These are phyloP conservation scores for Inonotus hispidus DNA, from an alignment of 1,284 basidiomycete species.

Conservation along the genomic window DNA sequence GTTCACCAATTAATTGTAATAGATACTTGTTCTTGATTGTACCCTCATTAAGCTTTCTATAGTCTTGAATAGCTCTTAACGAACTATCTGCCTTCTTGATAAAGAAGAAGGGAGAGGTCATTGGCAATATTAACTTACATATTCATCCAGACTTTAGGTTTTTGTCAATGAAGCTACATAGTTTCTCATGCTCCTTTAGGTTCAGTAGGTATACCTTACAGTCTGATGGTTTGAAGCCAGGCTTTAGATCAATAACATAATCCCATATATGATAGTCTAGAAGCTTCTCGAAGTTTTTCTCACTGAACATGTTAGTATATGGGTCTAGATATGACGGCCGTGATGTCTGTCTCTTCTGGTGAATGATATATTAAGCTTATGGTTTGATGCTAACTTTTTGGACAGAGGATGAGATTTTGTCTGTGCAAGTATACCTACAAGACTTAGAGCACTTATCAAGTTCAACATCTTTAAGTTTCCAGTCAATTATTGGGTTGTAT, in stretches of 20 bases:
- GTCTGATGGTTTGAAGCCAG: not conserved
- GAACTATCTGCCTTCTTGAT: no score
- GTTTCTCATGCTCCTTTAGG: not conserved
- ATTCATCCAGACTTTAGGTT: not conserved
- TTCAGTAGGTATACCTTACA: not conserved
- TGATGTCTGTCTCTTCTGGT: not conserved
- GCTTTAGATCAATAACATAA: not conserved
- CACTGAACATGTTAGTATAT: not conserved
- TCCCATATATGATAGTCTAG: not conserved
- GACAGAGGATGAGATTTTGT: no score
- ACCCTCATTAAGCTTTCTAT: no score
- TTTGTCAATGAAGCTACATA: not conserved
- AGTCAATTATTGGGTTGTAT: not conserved
- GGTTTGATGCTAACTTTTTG: no score
- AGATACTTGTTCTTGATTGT: no score
- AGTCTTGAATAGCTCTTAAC: no score
- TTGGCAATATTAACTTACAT: not conserved
- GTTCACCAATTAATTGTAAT: no score
- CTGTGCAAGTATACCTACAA: no score
- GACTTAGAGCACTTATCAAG: not conserved
- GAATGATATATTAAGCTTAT: not conserved
- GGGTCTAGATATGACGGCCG: not conserved
- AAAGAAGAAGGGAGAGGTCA: not conserved
- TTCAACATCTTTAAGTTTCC: not conserved
- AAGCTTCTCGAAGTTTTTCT: not conserved